Evolutionary conservation across 2,329 filamentous ascomycete genomes (phyloP).

Genomic region (Pseudogymnoascus sp.): DNA sequence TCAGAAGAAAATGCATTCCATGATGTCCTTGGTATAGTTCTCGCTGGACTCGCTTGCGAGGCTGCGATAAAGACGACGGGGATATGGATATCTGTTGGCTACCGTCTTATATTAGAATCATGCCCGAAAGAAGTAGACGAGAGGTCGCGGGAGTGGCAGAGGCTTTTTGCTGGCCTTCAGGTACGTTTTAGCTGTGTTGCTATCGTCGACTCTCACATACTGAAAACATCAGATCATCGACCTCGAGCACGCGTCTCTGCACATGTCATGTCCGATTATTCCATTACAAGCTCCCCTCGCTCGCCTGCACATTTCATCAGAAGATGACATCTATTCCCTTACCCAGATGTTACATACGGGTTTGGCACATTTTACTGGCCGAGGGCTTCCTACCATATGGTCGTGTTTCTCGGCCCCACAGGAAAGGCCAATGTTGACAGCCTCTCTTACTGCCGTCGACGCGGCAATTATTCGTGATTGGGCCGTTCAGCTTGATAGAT

Average conservation of each 20-base stretch:
- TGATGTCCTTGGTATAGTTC: slow-evolving; percentile 35
- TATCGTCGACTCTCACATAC: slow-evolving; percentile 6
- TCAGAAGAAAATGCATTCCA: slow-evolving; percentile 37
- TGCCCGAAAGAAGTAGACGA: slow-evolving; percentile 35
- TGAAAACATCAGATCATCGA: slow-evolving; percentile 32
- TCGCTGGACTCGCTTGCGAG: slow-evolving; percentile 36
- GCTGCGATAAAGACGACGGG: slow-evolving; percentile 37
- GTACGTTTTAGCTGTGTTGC: slow-evolving; percentile 10
- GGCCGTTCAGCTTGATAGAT: slow-evolving; percentile 36
- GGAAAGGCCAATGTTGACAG: slow-evolving; percentile 18
- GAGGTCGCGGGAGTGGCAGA: slow-evolving; percentile 34
- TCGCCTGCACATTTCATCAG: slow-evolving; percentile 31
- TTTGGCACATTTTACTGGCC: slow-evolving; percentile 36
- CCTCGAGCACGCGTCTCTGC: slow-evolving; percentile 38
- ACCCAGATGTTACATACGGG: slow-evolving; percentile 41
- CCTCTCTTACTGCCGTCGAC: slow-evolving; percentile 34
- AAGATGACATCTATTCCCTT: slow-evolving; percentile 36
- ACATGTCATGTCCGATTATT: slow-evolving; percentile 36
- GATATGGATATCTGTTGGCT: slow-evolving; percentile 38
- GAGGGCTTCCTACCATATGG: slow-evolving; percentile 38
- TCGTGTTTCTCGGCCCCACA: slow-evolving; percentile 31
- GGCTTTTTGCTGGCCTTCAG: slow-evolving; percentile 32
- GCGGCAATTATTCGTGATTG: slow-evolving; percentile 37
- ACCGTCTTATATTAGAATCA: slow-evolving; percentile 35
- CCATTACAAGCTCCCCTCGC: slow-evolving; percentile 34